Evolutionary conservation across 192 early-diverging fungal genomes (phyloP).

Genomic region (Gigaspora rosea): DNA sequence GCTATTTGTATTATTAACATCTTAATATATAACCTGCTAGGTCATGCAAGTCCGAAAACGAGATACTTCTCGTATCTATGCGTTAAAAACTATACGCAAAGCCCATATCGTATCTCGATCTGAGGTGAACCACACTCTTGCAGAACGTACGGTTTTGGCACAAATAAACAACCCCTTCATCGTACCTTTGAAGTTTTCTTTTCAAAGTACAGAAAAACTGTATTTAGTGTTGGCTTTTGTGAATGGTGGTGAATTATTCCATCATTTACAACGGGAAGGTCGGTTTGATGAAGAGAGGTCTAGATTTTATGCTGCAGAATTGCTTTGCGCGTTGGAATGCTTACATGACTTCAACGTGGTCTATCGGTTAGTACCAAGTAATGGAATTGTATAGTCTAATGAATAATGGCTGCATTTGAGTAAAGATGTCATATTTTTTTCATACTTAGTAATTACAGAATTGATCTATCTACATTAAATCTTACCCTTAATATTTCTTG

Average conservation of each 20-base stretch:
- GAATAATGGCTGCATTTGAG: too few relatives aligned
- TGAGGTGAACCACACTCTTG: conserved; percentile 92
- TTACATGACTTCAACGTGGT: conserved; percentile 91
- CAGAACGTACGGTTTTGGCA: conserved; percentile 88
- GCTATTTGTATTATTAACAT: too few relatives aligned
- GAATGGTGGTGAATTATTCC: conserved; percentile 97
- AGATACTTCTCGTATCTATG: conserved; percentile 92
- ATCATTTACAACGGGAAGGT: conserved; percentile 88
- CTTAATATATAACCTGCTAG: conserved; percentile 25
- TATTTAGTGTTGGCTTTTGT: conserved; percentile 95
- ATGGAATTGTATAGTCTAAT: too few relatives aligned
- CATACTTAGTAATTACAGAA: conserved; percentile 53
- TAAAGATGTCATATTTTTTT: conserved; percentile 33
- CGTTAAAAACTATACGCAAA: conserved; percentile 96
- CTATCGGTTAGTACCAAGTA: conserved; percentile 52
- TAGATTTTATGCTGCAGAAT: conserved; percentile 92
- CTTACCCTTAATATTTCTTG: not conserved
- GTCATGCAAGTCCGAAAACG: conserved; percentile 92
- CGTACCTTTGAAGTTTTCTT: conserved; percentile 90
- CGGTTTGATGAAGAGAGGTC: conserved; percentile 86
- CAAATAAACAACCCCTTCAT: conserved; percentile 93
- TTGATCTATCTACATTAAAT: conserved; percentile 32
- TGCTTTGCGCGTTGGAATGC: conserved; percentile 88
- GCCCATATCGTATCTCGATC: conserved; percentile 90
- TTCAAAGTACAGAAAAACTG: conserved; percentile 92